These are phyloP conservation scores for Stropharia rugosoannulata DNA, from an alignment of 768 basidiomycete species.

Conservation along the genomic window DNA sequence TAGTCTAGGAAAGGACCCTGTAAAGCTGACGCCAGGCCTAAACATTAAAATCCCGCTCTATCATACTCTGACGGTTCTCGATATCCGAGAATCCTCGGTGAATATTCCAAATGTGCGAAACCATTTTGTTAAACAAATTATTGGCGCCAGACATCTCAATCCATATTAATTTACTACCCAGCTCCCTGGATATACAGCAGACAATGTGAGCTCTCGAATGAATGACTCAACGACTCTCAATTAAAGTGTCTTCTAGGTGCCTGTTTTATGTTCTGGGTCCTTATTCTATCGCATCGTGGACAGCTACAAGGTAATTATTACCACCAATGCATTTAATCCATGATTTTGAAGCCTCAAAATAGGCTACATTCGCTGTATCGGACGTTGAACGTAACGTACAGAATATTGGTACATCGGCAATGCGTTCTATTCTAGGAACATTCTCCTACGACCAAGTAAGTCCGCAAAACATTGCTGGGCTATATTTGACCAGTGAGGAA, in stretches of 20 bases:
- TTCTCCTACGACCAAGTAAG: conserved; percentile 47
- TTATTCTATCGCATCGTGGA: conserved; percentile 52
- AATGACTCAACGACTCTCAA: not conserved
- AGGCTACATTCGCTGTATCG: conserved; percentile 51
- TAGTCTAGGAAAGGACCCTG: conserved; percentile 46
- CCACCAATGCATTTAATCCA: not conserved
- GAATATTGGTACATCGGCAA: conserved; percentile 53
- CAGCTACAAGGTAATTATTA: conserved; percentile 40
- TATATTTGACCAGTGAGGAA: not conserved
- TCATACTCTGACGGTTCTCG: conserved; percentile 44
- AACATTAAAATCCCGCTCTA: conserved; percentile 43
- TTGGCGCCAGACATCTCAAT: not conserved
- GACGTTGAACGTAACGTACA: conserved; percentile 48
- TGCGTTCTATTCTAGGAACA: conserved; percentile 51
- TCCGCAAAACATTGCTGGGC: not conserved
- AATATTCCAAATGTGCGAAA: conserved; percentile 39
- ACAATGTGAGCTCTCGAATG: conserved; percentile 22
- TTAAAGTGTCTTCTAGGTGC: conserved; percentile 33
- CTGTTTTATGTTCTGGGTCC: conserved; percentile 51
- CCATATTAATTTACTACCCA: conserved; percentile 5
- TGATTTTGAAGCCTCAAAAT: not conserved
- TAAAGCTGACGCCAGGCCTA: conserved; percentile 43
- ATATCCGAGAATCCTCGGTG: conserved; percentile 48
- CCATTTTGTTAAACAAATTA: not conserved
- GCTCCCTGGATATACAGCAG: conserved; percentile 34